Base-by-base conservation (phyloP, 345 rosid genomes). In the Acer negundo region DNA sequence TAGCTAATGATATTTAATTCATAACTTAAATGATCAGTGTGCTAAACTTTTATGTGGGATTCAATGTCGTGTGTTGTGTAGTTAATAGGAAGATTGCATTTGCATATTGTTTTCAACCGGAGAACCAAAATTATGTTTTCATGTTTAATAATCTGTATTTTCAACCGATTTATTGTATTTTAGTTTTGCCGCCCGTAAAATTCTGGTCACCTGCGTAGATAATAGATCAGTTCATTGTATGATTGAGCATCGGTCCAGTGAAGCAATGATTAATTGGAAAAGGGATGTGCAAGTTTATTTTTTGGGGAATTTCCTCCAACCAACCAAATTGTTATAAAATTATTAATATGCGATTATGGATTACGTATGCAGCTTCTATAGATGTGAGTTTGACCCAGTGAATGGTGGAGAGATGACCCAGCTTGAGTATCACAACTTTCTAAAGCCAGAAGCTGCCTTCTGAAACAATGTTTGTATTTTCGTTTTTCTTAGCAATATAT, bases 351-450 rank as follows among this genome's bases (percentile, higher is more conserved):
- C 22, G 53, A 42, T 24, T 49, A 42, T 24, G 40, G 66, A 61
- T 69, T 82, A 66, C 79, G 67, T 11, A 69, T 85, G 89, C 95
- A 94, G 98, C 86, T 89, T 96, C 87, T 89, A 92, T 80, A 84
- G 97, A 72, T 96, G 99, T 77, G 85, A 92, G 78, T 96, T 91
- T 81, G 99, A 96, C 79, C 97, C 98, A 0, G 89, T 83, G 73
- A 84, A 80, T 58, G 99, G 99, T 2, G 99, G 98, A 72, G 98
- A 94, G 87, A 96, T 96, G 98, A 84, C 89, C 10, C 97, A 90
- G 85, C 82, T 92, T 11, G 97, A 96, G 80, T 85, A 84, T 83
- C 95, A 86, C 86, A 94, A 92, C 87, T 88, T 93, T 75, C 84
- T 96, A 75, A 92, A 96, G 84, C 93, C 95, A 17, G 92, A 90